Conservation (phyloP, 495 filamentous ascomycete genomes). For the Trichoderma parareesei region DNA sequence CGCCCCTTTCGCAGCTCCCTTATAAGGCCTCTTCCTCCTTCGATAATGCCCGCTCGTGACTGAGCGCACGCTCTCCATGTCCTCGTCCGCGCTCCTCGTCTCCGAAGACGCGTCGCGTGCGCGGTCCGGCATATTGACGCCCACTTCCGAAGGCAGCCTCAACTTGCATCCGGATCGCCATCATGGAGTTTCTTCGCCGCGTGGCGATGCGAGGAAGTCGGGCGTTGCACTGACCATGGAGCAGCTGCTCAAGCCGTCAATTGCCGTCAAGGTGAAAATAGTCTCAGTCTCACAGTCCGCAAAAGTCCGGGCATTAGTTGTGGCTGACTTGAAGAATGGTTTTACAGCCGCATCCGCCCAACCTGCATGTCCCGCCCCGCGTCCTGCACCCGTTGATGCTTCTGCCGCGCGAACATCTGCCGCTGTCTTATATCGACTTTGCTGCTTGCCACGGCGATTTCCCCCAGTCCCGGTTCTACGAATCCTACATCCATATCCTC, state of each 20-base stretch:
- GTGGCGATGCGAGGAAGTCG: constrained; percentile 22
- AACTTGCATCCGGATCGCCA: constrained; percentile 9
- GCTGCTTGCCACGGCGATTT: constrained; percentile 41
- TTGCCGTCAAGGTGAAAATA: constrained; percentile 38
- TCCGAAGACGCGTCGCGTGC: constrained; percentile 31
- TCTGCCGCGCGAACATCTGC: constrained; percentile 51
- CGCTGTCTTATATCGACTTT: constrained; percentile 53
- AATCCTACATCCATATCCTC: constrained; percentile 52
- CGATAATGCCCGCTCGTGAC: background rate
- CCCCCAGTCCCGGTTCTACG: constrained; percentile 46
- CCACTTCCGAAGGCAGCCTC: constrained; percentile 23
- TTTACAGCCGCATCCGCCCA: constrained; percentile 49
- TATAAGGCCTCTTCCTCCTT: constrained; percentile 9
- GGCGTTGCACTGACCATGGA: constrained; percentile 28
- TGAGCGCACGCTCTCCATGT: constrained; percentile 2
- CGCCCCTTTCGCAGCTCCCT: constrained; percentile 9
- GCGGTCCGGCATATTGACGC: constrained; percentile 23
- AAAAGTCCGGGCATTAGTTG: constrained; percentile 17
- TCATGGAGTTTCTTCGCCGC: constrained; percentile 9
- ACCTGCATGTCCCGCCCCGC: constrained; percentile 48
- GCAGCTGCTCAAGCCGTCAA: constrained; percentile 38
- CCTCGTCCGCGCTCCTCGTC: constrained; percentile 5
- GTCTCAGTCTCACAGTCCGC: background rate
- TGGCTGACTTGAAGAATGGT: background rate
- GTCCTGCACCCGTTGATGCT: constrained; percentile 52